These are phyloP conservation scores for Salinomyces thailandicus DNA, from an alignment of 2,329 filamentous ascomycete species.

Conservation along the genomic window DNA sequence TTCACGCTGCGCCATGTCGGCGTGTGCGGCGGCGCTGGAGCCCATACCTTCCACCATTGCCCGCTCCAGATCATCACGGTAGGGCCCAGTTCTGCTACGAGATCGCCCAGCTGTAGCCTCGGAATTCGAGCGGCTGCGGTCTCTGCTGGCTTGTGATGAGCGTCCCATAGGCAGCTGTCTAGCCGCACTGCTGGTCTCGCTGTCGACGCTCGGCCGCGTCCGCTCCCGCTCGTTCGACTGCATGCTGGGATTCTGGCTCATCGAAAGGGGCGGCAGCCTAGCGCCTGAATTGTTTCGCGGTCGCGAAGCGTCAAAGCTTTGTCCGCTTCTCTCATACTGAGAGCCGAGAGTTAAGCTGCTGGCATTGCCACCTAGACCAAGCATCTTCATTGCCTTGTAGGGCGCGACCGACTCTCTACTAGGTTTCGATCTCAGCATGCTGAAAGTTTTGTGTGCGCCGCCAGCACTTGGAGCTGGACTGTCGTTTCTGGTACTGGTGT, in stretches of 20 bases:
- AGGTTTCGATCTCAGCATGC: slow-evolving; percentile 54
- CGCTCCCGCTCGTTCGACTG: slow-evolving; percentile 20
- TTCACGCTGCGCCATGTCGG: slow-evolving; percentile 27
- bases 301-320: slow-evolving; percentile 12
- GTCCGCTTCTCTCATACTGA: slow-evolving; percentile 16
- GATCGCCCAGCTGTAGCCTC: slow-evolving; percentile 43
- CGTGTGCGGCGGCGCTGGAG: slow-evolving; percentile 22
- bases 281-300: slow-evolving; percentile 17
- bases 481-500: slow-evolving; percentile 32
- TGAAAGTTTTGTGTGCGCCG: slow-evolving; percentile 46
- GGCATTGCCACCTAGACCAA: slow-evolving; percentile 38
- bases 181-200: slow-evolving; percentile 18
- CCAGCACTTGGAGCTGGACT: slow-evolving; percentile 27
- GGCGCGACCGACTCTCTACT: slow-evolving; percentile 54
- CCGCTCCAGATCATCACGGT: slow-evolving; percentile 43
- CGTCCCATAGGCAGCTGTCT: slow-evolving; percentile 13
- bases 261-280: slow-evolving; percentile 13
- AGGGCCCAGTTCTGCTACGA: slow-evolving; percentile 40
- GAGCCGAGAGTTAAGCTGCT: slow-evolving; percentile 27
- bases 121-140: slow-evolving; percentile 46
- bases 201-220: slow-evolving; percentile 25
- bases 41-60: slow-evolving; percentile 39
- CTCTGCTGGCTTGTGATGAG: slow-evolving; percentile 30
- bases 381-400: slow-evolving; percentile 51
- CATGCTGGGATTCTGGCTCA: slow-evolving; percentile 20